Base-by-base conservation (phyloP, 1,139 yeast genomes). In the Diutina ranongensis region DNA sequence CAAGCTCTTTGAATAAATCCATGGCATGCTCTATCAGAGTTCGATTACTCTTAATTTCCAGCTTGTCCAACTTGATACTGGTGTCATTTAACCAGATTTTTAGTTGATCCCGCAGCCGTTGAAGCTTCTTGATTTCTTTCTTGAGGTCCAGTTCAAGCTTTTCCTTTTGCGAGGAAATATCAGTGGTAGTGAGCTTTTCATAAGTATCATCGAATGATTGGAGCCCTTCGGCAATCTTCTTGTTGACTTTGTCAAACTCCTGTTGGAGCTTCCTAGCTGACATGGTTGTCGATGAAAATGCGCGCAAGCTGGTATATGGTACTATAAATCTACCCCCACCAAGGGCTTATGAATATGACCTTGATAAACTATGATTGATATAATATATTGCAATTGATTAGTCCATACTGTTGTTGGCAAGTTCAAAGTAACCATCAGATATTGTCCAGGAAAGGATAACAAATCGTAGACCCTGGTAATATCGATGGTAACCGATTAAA, bases 1-100 rank as follows among this genome's bases (percentile, higher is more conserved):
- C 99, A 53, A 89, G 85, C 46, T 92, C 92, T 62, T 94, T 94
- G 66, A 94, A 94, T 55, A 92, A 77, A 64, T 94, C 98, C 99
- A 92, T 92, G 48, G 94, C 95, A 59, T 76, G 78, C 55, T 52
- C 55, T 18, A 94, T 92, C 54, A 80, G 69, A 54, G 81, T 75
- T 47, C 98, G 73, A 56, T 88, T 85, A 50, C 89, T 97, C 51
- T 78, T 74, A 50, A 94, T 65, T 46, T 72, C 64, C 44, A 65
- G 71, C 60, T 86, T 83, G 65, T 88, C 94, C 58, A 92, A 94
- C 63, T 94, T 89, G 46, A 89, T 89, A 51, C 94, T 95, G 56
- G 83, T 83, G 55, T 94, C 94, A 44, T 94, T 79, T 59, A 89
- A 47, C 55, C 55, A 52, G 38, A 50, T 52, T 45, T 52, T 52